Base-by-base conservation (phyloP, 2,329 filamentous ascomycete species). In the Elsinoe necatrix region DNA sequence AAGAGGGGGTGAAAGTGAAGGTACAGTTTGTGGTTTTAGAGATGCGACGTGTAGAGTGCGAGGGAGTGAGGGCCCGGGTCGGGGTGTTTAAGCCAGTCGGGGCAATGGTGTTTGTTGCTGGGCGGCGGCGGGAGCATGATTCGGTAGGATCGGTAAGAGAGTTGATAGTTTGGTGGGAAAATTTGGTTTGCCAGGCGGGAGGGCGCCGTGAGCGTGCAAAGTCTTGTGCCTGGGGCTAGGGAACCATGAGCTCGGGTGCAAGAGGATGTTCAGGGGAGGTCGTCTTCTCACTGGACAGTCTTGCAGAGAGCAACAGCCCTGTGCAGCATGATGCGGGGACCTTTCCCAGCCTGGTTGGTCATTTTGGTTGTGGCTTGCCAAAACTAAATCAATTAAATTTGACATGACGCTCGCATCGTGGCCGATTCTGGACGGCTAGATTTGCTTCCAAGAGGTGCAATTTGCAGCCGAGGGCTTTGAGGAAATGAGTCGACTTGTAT, bases 61-160 rank as follows among this genome's bases (percentile, higher is more conserved):
- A 35, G 43, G 52, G 52, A 55, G 37, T 43, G 34, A 29, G 14
- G 52, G 37, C 35, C 45, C 25, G 45, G 16, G 45, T 21, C 48
- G 31, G 25, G 39, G 54, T 47, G 54, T 56, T 56, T 56, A 56
- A 56, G 54, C 37, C 39, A 56, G 54, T 48, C 41, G 54, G 37
- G 37, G 41, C 39, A 21, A 37, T 39, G 20, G 54, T 56, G 39
- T 56, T 56, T 56, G 54, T 56, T 56, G 54, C 54, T 48, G 41
- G 54, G 54, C 31, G 48, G 48, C 48, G 31, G 29, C 16, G 42
- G 41, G 54, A 31, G 54, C 54, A 56, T 56, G 54, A 56, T 31
- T 45, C 18, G 54, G 54, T 31, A 42, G 29, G 41, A 41, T 45
- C 37, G 54, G 37, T 56, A 45, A 31, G 23, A 25, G 18, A 23